Conservation (phyloP, 106 monocot species). For the Allium cepa region DNA sequence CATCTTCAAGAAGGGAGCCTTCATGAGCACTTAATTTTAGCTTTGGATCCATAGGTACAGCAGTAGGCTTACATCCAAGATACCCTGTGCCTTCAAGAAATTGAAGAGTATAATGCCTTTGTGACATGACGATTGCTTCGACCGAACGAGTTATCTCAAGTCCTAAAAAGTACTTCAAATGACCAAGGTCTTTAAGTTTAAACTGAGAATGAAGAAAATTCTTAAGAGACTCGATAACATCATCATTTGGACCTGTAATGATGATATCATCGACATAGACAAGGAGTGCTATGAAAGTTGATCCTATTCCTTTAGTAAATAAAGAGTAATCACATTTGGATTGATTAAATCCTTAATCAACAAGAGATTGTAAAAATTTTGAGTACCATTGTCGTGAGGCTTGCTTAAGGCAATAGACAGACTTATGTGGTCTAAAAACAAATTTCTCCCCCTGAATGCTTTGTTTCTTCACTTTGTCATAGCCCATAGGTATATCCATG, state of each 20-base stretch:
- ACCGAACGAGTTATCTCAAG: background rate
- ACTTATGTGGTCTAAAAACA: background rate
- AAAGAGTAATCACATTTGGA: background rate
- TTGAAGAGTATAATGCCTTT: background rate
- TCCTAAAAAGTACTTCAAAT: background rate
- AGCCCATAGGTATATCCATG: background rate
- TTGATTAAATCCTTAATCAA: background rate
- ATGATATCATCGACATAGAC: background rate
- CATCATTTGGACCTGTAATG: background rate
- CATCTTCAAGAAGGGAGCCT: no score
- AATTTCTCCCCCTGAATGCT: background rate
- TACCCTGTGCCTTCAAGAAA: no score
- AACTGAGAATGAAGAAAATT: background rate
- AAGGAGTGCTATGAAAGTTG: background rate
- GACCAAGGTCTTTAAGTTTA: slow-evolving; percentile 1
- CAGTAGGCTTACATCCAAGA: no score
- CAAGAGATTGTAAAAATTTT: background rate
- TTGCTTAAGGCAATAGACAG: background rate
- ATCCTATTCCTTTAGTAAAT: background rate
- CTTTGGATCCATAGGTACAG: no score
- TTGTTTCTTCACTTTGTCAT: no score
- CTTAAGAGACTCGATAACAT: background rate
- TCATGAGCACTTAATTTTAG: no score
- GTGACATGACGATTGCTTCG: background rate
- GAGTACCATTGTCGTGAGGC: background rate